These are phyloP conservation scores for Cladosporium velox DNA, from an alignment of 2,329 filamentous ascomycete genomes.

Conservation along the genomic window DNA sequence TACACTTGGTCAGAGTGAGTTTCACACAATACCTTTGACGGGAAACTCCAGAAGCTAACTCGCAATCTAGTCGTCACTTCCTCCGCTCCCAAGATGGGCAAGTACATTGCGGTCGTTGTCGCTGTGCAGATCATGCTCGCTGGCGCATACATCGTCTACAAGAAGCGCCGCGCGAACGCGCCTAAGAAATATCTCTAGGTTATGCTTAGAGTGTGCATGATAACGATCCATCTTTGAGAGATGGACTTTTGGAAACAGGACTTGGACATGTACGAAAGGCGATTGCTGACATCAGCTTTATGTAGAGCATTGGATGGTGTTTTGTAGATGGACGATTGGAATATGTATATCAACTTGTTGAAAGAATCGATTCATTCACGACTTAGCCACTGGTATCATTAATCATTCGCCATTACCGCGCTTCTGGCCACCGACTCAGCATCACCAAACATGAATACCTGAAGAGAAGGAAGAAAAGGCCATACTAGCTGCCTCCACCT, in stretches of 20 bases:
- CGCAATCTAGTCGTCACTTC: conserved; percentile 50
- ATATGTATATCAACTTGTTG: not conserved
- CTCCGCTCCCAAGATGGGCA: conserved; percentile 59
- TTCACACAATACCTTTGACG: not conserved
- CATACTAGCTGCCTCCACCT: not conserved
- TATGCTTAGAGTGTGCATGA: not conserved
- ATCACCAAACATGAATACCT: not conserved
- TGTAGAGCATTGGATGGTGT: conserved; percentile 5
- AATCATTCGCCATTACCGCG: not conserved
- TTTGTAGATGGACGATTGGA: not conserved
- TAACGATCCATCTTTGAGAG: not conserved
- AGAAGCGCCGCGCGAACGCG: conserved; percentile 70
- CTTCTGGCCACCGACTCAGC: not conserved
- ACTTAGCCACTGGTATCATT: not conserved
- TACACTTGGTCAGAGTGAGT: conserved; percentile 53
- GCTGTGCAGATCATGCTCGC: conserved; percentile 72
- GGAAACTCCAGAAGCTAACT: conserved; percentile 15
- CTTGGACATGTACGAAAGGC: not conserved
- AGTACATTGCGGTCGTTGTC: conserved; percentile 70
- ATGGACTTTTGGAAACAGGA: not conserved
- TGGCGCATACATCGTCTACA: conserved; percentile 73
- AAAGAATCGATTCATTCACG: not conserved
- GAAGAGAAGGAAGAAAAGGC: not conserved
- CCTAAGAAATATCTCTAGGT: conserved; percentile 90
- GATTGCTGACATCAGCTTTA: not conserved